Evolutionary conservation across 139 green algal species (phyloP), one percentile per base, ranked within the genome.

Genomic region (Haematococcus lacustris): DNA sequence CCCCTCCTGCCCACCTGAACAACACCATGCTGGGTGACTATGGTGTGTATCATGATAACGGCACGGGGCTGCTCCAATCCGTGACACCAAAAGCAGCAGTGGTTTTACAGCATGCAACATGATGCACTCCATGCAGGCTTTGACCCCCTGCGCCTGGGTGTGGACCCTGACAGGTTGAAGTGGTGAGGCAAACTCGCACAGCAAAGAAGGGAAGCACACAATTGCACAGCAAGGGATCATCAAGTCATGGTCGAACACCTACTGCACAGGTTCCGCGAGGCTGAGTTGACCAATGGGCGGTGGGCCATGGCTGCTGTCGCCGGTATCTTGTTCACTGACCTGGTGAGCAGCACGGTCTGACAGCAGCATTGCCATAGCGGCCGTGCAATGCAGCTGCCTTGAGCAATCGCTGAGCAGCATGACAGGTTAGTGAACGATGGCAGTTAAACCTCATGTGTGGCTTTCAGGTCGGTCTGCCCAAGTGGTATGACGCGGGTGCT

Each of bases 231-330:
- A n/a, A n/a, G n/a, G n/a, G n/a, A n/a, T n/a, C n/a, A n/a, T n/a
- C n/a, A n/a, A n/a, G n/a, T n/a, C n/a, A n/a, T n/a, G n/a, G n/a
- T n/a, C n/a, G n/a, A n/a, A n/a, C n/a, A n/a, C n/a, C n/a, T n/a
- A n/a, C n/a, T n/a, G n/a, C n/a, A n/a, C n/a, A n/a, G n/a, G n/a
- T 93, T 87, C 78, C 78, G 76, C 23, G 89, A 93, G 83, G 91
- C 86, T 51, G 92, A 97, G 89, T 86, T 92, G 73, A 88, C 73
- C 79, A 95, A 98, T 82, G 93, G 86, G 57, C 87, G 91, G 74
- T 97, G 88, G 88, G 91, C 93, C 28, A 97, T 97, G 91, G 79
- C 87, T 38, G 93, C 85, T 51, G 89, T 94, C 25, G 86, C 81
- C 26, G 93, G 93, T 77, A 94, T 96, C 83, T 78, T 95, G 72